These are phyloP conservation scores for Porphyra umbilicalis DNA, from an alignment of 31 red algal genomes.

Conservation along the genomic window DNA sequence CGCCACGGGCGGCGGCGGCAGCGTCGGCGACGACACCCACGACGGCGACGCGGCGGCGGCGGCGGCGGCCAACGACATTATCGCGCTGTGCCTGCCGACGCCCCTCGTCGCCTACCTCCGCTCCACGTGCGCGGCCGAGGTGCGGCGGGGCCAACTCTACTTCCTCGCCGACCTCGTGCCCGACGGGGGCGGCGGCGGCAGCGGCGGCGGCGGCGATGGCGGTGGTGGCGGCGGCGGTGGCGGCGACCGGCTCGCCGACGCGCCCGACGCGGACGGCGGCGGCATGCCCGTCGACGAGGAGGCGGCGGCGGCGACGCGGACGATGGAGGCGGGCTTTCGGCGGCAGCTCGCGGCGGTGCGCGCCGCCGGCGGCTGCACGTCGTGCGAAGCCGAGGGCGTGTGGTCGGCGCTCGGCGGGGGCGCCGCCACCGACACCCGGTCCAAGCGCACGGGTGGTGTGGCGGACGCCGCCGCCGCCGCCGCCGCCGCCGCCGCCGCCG, in stretches of 20 bases:
- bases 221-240: not conserved
- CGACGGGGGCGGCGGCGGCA: not conserved
- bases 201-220: not conserved
- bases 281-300: too few relatives aligned
- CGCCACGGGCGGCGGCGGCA: not conserved
- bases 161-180: not conserved
- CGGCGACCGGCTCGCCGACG: not conserved
- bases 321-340: not conserved
- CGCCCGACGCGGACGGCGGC: too few relatives aligned
- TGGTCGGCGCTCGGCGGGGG: too few relatives aligned
- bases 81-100: not conserved
- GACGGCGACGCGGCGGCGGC: not conserved
- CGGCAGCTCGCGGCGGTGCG: not conserved
- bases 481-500: not conserved
- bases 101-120: not conserved
- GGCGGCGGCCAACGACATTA: not conserved
- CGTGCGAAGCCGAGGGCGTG: not conserved
- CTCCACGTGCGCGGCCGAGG: not conserved
- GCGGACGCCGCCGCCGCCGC: not conserved
- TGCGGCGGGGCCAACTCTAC: not conserved
- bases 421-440: too few relatives aligned
- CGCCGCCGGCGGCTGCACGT: not conserved
- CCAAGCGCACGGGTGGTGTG: too few relatives aligned
- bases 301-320: not conserved
- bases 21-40: not conserved